phyloP scores from a whole-genome alignment of 2,329 filamentous ascomycete genomes.

The Aplosporella prunicola region DNA sequence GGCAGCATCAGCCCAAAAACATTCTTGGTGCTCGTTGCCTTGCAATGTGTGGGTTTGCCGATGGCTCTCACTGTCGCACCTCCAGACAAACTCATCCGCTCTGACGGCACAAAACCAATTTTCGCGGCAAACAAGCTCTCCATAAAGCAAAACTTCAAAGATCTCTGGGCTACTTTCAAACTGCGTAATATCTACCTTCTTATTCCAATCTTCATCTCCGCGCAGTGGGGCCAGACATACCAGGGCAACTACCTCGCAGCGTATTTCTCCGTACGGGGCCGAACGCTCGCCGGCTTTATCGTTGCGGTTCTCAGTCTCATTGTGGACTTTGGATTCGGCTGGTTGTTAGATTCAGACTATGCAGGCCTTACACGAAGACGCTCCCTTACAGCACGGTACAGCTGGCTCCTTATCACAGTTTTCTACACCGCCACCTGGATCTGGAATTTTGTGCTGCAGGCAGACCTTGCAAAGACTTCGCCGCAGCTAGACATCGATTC shows the following conservation, averaged over 20 bases:
- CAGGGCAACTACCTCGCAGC: constrained; percentile 44
- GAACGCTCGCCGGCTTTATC: constrained; percentile 37
- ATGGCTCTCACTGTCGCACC: constrained; percentile 38
- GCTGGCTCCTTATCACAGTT: constrained; percentile 31
- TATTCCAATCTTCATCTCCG: constrained; percentile 41
- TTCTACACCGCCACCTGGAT: constrained; percentile 39
- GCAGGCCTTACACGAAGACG: constrained; percentile 25
- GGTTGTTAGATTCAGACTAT: constrained; percentile 35
- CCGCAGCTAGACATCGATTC: constrained; percentile 38
- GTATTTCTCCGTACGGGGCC: constrained; percentile 43
- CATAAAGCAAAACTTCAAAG: neutral
- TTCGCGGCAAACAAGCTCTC: neutral
- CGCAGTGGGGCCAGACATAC: constrained; percentile 44
- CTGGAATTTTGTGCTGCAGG: constrained; percentile 39
- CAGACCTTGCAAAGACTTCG: neutral
- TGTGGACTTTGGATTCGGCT: constrained; percentile 42
- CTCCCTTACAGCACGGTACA: constrained; percentile 18
- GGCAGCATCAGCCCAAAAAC: constrained; percentile 40
- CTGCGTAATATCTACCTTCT: constrained; percentile 40
- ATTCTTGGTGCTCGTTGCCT: constrained; percentile 30
- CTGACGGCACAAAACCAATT: constrained; percentile 26
- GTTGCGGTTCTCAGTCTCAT: constrained; percentile 38
- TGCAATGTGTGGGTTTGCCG: constrained; percentile 39
- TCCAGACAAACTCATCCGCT: constrained; percentile 37
- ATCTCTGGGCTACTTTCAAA: constrained; percentile 26